phyloP scores from a whole-genome alignment of 495 filamentous ascomycete species.

The Aspergillus bridgeri region DNA sequence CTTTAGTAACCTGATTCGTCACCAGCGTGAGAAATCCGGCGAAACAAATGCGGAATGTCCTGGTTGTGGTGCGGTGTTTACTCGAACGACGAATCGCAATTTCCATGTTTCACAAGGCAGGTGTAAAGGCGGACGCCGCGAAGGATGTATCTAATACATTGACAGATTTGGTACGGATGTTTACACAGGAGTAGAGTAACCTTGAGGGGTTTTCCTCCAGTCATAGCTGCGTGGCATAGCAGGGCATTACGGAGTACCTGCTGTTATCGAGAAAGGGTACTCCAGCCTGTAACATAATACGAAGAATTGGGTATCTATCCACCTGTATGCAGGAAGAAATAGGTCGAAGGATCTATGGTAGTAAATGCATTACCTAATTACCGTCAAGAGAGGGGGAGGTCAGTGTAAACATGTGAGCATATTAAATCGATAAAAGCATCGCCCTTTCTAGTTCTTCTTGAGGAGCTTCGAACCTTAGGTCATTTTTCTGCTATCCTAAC shows the following conservation, averaged over 20 bases:
- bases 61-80: slow-evolving; percentile 87
- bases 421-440: not conserved
- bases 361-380: not conserved
- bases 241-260: not conserved
- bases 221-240: not conserved
- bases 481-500: not conserved
- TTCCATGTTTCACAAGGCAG: slow-evolving; percentile 89
- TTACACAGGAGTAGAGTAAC: not conserved
- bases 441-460: not conserved
- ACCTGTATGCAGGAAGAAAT: not conserved
- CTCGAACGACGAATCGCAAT: slow-evolving; percentile 83
- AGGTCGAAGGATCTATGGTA: not conserved
- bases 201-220: not conserved
- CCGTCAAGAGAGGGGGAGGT: not conserved
- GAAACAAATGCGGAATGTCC: slow-evolving; percentile 83
- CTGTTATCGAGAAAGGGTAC: not conserved
- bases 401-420: not conserved
- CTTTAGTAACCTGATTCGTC: slow-evolving; percentile 88
- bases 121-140: slow-evolving; percentile 58
- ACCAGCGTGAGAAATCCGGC: slow-evolving; percentile 89
- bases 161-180: not conserved
- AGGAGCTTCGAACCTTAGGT: not conserved
- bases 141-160: slow-evolving; percentile 27
- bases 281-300: not conserved
- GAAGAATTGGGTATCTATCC: not conserved